Evolutionary conservation across 2,329 filamentous ascomycete species (phyloP).

Genomic region (Aphanocladium album): DNA sequence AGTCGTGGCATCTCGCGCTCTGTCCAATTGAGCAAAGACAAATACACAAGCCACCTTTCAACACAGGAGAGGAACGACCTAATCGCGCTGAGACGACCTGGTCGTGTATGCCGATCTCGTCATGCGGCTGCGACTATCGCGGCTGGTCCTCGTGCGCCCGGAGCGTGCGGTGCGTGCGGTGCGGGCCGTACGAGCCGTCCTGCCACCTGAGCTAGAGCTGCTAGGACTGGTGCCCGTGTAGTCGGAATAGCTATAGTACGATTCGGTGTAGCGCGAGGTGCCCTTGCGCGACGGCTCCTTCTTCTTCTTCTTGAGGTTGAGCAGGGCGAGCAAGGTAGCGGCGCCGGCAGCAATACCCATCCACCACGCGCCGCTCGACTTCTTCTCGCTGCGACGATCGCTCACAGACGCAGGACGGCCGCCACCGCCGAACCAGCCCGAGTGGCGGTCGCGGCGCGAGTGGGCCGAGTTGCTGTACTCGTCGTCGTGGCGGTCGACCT

Average conservation of each 20-base stretch:
- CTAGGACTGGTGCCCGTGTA: conserved; percentile 39
- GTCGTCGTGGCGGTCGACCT: conserved; percentile 59
- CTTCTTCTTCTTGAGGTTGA: conserved; percentile 49
- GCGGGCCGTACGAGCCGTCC: conserved; percentile 32
- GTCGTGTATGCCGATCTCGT: conserved; percentile 27
- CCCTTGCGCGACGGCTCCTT: conserved; percentile 31
- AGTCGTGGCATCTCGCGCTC: neutral
- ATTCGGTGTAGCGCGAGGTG: conserved; percentile 46
- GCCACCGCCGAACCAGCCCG: conserved; percentile 46
- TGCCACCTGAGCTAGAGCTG: conserved; percentile 42
- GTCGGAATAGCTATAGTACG: conserved; percentile 49
- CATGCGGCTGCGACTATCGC: conserved; percentile 16
- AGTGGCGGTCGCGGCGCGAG: conserved; percentile 47
- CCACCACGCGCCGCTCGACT: conserved; percentile 45
- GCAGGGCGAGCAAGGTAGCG: conserved; percentile 47
- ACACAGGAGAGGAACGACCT: neutral
- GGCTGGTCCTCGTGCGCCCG: conserved; percentile 21
- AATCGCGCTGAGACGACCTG: conserved; percentile 17
- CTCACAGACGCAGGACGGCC: conserved; percentile 32
- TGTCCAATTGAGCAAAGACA: neutral
- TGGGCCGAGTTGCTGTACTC: conserved; percentile 44
- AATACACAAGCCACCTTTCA: neutral
- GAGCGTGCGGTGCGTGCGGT: conserved; percentile 15
- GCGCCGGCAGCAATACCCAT: conserved; percentile 48
- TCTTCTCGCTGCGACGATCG: conserved; percentile 40